Evolutionary conservation across 2,329 filamentous ascomycete species (phyloP).

Genomic region (Aplosporella prunicola): DNA sequence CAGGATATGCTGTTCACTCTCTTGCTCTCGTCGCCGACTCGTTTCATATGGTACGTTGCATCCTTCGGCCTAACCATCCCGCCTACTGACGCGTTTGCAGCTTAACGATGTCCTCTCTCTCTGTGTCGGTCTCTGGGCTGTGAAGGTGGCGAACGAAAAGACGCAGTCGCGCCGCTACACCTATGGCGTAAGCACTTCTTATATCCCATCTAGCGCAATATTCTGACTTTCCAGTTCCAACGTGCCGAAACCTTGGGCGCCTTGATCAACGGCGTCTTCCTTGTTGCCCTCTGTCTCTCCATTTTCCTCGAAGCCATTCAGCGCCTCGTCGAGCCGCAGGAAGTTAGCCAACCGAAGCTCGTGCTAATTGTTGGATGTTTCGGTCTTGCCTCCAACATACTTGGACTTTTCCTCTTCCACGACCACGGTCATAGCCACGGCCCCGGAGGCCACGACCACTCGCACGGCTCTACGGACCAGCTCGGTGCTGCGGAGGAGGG

Average conservation of each 20-base stretch:
- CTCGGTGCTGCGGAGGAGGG: conserved; percentile 42
- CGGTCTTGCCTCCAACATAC: conserved; percentile 77
- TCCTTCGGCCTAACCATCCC: neutral
- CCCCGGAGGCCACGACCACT: conserved; percentile 35
- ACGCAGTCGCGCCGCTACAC: conserved; percentile 82
- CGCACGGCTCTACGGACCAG: conserved; percentile 28
- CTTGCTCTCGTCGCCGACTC: conserved; percentile 91
- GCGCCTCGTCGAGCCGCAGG: conserved; percentile 82
- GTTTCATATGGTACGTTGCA: conserved; percentile 80
- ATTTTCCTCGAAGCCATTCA: conserved; percentile 94
- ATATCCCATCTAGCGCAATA: neutral
- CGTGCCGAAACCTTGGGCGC: conserved; percentile 94
- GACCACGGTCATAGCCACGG: conserved; percentile 83
- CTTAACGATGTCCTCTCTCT: conserved; percentile 96
- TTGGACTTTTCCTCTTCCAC: conserved; percentile 84
- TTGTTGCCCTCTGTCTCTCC: conserved; percentile 90
- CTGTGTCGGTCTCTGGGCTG: conserved; percentile 87
- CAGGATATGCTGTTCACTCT: conserved; percentile 75
- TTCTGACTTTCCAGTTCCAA: conserved; percentile 58
- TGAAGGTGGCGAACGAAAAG: conserved; percentile 74
- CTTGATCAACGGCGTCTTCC: conserved; percentile 93
- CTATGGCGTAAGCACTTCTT: conserved; percentile 64
- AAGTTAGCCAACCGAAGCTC: conserved; percentile 73
- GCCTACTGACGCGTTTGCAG: conserved; percentile 33
- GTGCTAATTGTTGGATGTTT: conserved; percentile 83